Percentiles rank a stretch among this genome's conserved stretches.
phyloP scores from a whole-genome alignment of 805 yeast species.

The Starmera pachycereana region DNA sequence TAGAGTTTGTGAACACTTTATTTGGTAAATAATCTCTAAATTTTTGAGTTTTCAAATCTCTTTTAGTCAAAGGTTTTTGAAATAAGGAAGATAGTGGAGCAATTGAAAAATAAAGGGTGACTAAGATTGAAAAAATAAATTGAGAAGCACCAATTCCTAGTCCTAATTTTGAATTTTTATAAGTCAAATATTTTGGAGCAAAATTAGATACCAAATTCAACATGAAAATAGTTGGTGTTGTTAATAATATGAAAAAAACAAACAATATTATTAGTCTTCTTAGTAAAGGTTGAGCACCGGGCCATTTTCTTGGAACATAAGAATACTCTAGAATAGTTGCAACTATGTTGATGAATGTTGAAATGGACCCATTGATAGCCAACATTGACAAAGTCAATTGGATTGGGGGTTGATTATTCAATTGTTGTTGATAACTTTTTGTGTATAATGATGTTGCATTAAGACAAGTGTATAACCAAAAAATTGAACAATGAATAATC shows the following conservation, averaged over 20 bases:
- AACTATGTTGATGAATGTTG: slow-evolving; percentile 43
- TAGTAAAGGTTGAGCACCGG: slow-evolving; percentile 55
- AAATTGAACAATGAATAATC: slow-evolving; percentile 64
- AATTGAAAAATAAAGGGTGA: slow-evolving; percentile 46
- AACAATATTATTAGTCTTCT: slow-evolving; percentile 35
- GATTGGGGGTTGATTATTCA: slow-evolving; percentile 50
- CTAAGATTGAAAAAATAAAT: slow-evolving; percentile 41
- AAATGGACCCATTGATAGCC: slow-evolving; percentile 58
- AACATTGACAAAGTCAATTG: slow-evolving; percentile 47
- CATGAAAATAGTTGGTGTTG: slow-evolving; percentile 33
- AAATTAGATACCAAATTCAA: slow-evolving; percentile 34
- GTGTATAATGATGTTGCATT: slow-evolving; percentile 66
- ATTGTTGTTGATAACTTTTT: slow-evolving; percentile 36
- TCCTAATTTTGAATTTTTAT: slow-evolving; percentile 23
- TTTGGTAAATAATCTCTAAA: slow-evolving; percentile 40
- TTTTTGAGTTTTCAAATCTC: slow-evolving; percentile 3
- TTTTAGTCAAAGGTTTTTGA: slow-evolving; percentile 25
- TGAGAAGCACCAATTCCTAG: slow-evolving; percentile 42
- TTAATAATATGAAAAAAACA: slow-evolving; percentile 31
- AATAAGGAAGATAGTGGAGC: slow-evolving; percentile 54
- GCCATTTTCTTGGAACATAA: slow-evolving; percentile 65
- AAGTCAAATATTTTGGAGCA: slow-evolving; percentile 6
- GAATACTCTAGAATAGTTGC: slow-evolving; percentile 47
- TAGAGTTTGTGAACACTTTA: slow-evolving; percentile 47
- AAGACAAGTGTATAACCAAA: slow-evolving; percentile 68